Evolutionary conservation across 805 yeast species (phyloP), one percentile per base, ranked within the genome.

Genomic region (Saturnispora gosingensis): DNA sequence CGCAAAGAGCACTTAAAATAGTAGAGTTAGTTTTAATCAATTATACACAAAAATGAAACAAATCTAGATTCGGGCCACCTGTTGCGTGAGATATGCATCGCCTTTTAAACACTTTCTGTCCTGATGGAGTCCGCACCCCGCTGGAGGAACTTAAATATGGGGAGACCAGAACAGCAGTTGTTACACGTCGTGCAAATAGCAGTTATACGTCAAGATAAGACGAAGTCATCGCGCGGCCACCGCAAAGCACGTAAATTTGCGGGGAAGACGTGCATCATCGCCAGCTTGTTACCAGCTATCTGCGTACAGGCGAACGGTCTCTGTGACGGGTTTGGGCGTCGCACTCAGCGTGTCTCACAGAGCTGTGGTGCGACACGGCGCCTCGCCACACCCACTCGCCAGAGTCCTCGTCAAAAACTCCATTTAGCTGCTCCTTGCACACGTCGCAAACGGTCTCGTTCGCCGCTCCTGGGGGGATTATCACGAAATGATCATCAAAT

Each of bases 371-470:
- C 71, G 72, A 13, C 15, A 81, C 71, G 2, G 88, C 83, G 61
- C 83, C 82, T 55, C 71, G 74, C 89, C 90, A 85, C 20, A 85
- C 77, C 95, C 95, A 86, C 58, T 84, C 90, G 52, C 89, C 91
- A 2, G 76, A 67, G 45, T 81, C 84, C 58, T 85, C 91, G 57
- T 80, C 81, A 73, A 83, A 86, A 6, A 75, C 75, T n/a, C 83
- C 83, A 45, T 72, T 69, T 28, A 83, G 71, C 10, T 69, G 72
- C 54, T 87, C 95, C 59, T 78, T 78, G 65, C 95, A 86, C 30
- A 85, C 77, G 0, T 85, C 83, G 66, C 95, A 86, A 18, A 74
- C 70, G 32, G 73, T 70, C 18, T 71, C 71, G 70, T 78, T 84
- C 58, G 79, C 81, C 28, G 81, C 77, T 44, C 78, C 80, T 18